Evolutionary conservation across 495 filamentous ascomycete genomes (phyloP).

Genomic region (Aspergillus egyptiacus): DNA sequence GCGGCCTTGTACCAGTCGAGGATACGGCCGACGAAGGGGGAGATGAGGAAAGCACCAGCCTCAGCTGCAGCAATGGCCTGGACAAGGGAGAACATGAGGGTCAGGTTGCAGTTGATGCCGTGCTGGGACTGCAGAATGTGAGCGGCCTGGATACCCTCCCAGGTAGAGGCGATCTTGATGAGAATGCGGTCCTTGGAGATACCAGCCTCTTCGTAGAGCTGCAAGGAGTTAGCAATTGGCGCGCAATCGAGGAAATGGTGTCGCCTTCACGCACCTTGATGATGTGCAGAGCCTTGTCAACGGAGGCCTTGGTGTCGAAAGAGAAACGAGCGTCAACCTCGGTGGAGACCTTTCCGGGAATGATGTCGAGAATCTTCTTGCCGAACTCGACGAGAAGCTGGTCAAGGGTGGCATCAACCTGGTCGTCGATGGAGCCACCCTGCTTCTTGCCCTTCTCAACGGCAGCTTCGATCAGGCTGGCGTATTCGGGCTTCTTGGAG

Average conservation of each 20-base stretch:
- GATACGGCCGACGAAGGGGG: constrained; percentile 98
- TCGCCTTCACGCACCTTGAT: constrained; percentile 62
- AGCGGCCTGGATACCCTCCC: constrained; percentile 97
- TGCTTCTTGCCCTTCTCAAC: constrained; percentile 78
- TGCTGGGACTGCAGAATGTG: constrained; percentile 89
- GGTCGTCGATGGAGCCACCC: constrained; percentile 57
- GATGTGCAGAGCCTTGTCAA: constrained; percentile 95
- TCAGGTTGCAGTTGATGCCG: constrained; percentile 95
- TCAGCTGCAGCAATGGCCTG: constrained; percentile 97
- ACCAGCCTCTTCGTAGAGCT: constrained; percentile 90
- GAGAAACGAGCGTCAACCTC: constrained; percentile 97
- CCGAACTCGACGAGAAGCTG: constrained; percentile 96
- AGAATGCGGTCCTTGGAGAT: constrained; percentile 86
- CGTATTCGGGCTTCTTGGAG: constrained; percentile 97
- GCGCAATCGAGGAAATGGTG: neutral
- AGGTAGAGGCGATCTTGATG: constrained; percentile 56
- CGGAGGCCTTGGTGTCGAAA: constrained; percentile 86
- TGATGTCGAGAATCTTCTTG: constrained; percentile 92
- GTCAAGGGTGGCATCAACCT: constrained; percentile 82
- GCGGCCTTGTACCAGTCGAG: constrained; percentile 99
- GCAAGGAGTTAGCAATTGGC: constrained; percentile 14
- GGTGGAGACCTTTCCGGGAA: constrained; percentile 96
- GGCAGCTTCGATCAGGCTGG: constrained; percentile 81
- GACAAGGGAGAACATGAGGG: constrained; percentile 93
- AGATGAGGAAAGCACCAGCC: constrained; percentile 97